Evolutionary conservation across 1,284 basidiomycete genomes (phyloP), one percentile per base, ranked within the genome.

Genomic region (Termitomyces sp.): DNA sequence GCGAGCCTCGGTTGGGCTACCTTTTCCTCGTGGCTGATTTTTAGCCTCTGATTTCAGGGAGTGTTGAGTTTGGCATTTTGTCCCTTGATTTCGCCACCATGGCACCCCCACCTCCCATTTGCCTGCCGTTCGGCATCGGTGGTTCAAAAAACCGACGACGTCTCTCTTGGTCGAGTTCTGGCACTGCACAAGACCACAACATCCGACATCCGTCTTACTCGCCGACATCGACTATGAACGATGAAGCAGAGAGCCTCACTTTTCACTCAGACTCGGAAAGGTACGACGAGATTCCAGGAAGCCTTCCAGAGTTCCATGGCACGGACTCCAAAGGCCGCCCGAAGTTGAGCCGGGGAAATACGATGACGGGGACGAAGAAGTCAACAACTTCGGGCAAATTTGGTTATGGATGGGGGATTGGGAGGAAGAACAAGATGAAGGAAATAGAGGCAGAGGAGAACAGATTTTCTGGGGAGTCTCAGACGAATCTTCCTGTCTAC

Each of bases 381-480:
- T 71, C 69, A 24, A 66, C 62, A 3, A 40, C 60, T 1, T 67
- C 71, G n/a, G 62, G 65, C 7, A 79, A 71, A 62, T 84, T 80
- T 69, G 82, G 81, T 9, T 88, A 86, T 65, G 84, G 85, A 30
- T 86, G 84, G 83, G 83, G 84, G 0, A 55, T 81, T 38, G 83
- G 84, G 47, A 82, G 75, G 58, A 82, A 83, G 70, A 73, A 68
- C 54, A 75, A 77, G 43, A 71, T 75, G 55, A 60, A 64, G 54
- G 74, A 79, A 55, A 48, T 54, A 46, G 69, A 76, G 49, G 63
- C 60, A 50, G 72, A 74, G 44, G 64, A 60, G 42, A 41, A 55
- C 11, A 46, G 46, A 13, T 67, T 35, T 35, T 16, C 66, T 7
- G 56, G 61, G 35, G 59, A 59, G 35, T 67, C 66, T 0, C 69